Conservation (phyloP, 116 monocot genomes). For the Zostera marina region DNA sequence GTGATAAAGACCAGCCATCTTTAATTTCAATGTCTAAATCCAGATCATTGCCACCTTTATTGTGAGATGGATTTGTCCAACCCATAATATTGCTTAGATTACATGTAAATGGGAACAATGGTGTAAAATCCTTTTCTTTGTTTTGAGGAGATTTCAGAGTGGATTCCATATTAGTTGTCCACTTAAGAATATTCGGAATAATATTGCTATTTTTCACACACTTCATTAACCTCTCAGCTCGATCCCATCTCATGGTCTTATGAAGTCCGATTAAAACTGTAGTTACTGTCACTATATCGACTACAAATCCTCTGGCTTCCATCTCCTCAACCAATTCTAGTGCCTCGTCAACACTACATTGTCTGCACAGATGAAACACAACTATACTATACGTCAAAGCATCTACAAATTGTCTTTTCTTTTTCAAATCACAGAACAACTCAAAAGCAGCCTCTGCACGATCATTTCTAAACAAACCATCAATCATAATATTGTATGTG, state of each 20-base stretch:
- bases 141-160: conserved; percentile 43
- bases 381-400: conserved; percentile 61
- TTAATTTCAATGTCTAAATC: conserved; percentile 7
- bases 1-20: conserved; percentile 80
- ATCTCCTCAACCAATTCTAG: conserved; percentile 76
- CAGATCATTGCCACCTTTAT: conserved; percentile 3
- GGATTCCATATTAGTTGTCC: conserved; percentile 58
- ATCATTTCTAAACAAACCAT: conserved; percentile 65
- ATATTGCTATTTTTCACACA: conserved; percentile 36
- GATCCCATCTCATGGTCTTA: conserved; percentile 48
- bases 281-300: conserved; percentile 67
- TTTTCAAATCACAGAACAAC: conserved; percentile 66
- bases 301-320: conserved; percentile 68
- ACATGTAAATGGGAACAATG: conserved; percentile 40
- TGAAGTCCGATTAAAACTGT: conserved; percentile 54
- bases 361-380: conserved; percentile 49
- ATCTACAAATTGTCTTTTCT: conserved; percentile 74
- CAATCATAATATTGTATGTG: conserved; percentile 71
- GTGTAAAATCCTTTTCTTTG: conserved; percentile 44
- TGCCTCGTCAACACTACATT: conserved; percentile 35
- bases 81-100: conserved; percentile 31
- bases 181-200: conserved; percentile 38
- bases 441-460: conserved; percentile 35
- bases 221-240: conserved; percentile 47
- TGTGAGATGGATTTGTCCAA: conserved; percentile 15